Percentiles rank a stretch among this genome's conserved stretches.
Conservation (phyloP, 1,284 basidiomycete genomes). For the Microbotryum silenes-acaulis region DNA sequence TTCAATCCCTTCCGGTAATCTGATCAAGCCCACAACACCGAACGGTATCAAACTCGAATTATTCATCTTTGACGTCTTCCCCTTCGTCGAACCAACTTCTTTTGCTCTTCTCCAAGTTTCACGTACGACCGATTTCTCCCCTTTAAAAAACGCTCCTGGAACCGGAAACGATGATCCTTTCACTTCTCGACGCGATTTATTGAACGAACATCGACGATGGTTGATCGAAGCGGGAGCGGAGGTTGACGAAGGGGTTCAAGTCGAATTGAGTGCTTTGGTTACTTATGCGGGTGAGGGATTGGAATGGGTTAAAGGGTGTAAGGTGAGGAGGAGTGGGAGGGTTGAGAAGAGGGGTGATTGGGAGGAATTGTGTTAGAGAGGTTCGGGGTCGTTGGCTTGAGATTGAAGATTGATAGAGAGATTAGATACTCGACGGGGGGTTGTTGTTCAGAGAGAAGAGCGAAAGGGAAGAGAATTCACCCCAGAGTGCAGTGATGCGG, state of each 20-base stretch:
- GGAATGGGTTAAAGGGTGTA: slow-evolving; percentile 64
- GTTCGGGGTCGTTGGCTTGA: too few species aligned
- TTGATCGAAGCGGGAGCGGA: slow-evolving; percentile 69
- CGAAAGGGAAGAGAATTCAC: too few species aligned
- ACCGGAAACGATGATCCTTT: slow-evolving; percentile 88
- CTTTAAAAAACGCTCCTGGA: slow-evolving; percentile 93
- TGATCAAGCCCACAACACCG: slow-evolving; percentile 72
- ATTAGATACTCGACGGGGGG: too few species aligned
- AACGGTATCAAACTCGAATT: slow-evolving; percentile 99
- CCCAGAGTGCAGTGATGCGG: too few species aligned
- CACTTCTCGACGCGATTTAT: slow-evolving; percentile 75
- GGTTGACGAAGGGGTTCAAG: slow-evolving; percentile 57
- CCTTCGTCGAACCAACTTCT: slow-evolving; percentile 53
- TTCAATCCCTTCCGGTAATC: slow-evolving; percentile 55
- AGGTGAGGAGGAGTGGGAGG: slow-evolving; percentile 49
- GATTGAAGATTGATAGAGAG: too few species aligned
- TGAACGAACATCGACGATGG: slow-evolving; percentile 84
- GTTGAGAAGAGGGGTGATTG: slow-evolving; percentile 35
- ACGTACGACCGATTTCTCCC: slow-evolving; percentile 85
- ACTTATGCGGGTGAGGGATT: slow-evolving; percentile 90
- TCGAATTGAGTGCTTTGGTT: slow-evolving; percentile 82
- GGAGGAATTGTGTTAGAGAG: neutral
- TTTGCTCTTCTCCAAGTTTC: slow-evolving; percentile 86
- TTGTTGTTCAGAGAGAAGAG: too few species aligned
- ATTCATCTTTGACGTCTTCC: slow-evolving; percentile 99